phyloP scores from a whole-genome alignment of 2,329 filamentous ascomycete genomes.

The Emericellopsis cladophorae region DNA sequence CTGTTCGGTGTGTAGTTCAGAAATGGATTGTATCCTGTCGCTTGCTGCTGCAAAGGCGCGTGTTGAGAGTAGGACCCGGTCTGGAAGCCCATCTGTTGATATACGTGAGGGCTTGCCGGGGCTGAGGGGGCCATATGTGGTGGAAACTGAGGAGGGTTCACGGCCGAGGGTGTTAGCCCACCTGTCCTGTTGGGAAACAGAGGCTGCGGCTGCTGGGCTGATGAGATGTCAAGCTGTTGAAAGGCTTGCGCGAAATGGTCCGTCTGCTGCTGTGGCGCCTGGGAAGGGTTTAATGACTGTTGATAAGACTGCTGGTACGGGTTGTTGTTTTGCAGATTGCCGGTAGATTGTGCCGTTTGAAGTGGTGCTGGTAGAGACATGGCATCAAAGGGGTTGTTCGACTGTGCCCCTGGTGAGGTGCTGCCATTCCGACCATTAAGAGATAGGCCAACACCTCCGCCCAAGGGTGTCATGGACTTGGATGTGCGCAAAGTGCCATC shows the following conservation, averaged over 20 bases:
- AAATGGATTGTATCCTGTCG: conserved; percentile 40
- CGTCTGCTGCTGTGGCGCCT: conserved; percentile 30
- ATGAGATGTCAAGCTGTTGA: conserved; percentile 58
- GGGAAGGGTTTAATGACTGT: conserved; percentile 59
- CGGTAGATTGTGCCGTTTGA: conserved; percentile 53
- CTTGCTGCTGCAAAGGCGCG: conserved; percentile 21
- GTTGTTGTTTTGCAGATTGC: conserved; percentile 44
- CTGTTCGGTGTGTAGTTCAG: conserved; percentile 23
- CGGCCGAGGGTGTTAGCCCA: conserved; percentile 30
- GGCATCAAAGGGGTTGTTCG: conserved; percentile 58
- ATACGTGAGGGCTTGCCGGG: conserved; percentile 26
- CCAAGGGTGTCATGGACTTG: conserved; percentile 41
- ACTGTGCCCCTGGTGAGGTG: conserved; percentile 29
- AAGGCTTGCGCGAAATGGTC: conserved; percentile 53
- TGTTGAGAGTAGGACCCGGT: conserved; percentile 28
- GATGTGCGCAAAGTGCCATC: conserved; percentile 34
- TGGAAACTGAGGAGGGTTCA: conserved; percentile 25
- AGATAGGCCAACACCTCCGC: conserved; percentile 6
- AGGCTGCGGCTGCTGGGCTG: conserved; percentile 28
- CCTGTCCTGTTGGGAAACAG: conserved; percentile 69
- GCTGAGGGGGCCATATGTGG: conserved; percentile 29
- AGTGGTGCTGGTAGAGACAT: conserved; percentile 28
- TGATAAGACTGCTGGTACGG: conserved; percentile 25
- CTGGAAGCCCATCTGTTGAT: conserved; percentile 24
- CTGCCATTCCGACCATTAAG: conserved; percentile 14